Percentiles rank a stretch among this genome's conserved stretches.
phyloP scores from a whole-genome alignment of 2,329 filamentous ascomycete species.

The Claviceps sp. region DNA sequence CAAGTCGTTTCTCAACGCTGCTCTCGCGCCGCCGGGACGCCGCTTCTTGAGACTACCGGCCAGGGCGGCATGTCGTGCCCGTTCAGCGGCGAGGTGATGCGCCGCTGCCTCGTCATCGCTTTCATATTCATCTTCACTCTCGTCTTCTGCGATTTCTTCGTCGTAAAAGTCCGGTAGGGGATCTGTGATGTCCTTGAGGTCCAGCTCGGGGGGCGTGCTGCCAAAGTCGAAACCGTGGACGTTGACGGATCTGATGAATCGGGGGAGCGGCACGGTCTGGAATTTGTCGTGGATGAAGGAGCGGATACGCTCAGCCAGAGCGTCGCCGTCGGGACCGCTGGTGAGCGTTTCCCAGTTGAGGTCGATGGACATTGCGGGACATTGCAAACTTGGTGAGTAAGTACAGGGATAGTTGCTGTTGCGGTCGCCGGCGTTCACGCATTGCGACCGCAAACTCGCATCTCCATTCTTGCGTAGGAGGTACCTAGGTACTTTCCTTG shows the following conservation, averaged over 20 bases:
- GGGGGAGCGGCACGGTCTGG: conserved; percentile 77
- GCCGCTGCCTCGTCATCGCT: conserved; percentile 23
- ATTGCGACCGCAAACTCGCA: no score
- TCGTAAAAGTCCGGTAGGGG: conserved; percentile 96
- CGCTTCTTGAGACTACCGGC: conserved; percentile 5
- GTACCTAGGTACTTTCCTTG: no score
- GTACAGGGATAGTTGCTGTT: no score
- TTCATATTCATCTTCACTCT: conserved; percentile 13
- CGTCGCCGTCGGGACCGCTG: conserved; percentile 72
- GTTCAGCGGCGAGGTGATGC: conserved; percentile 10
- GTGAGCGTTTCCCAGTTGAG: conserved; percentile 94
- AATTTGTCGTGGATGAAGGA: conserved; percentile 93
- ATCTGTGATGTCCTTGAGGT: conserved; percentile 94
- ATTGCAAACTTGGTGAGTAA: neutral
- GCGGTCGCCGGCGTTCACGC: no score
- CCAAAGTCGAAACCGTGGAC: conserved; percentile 94
- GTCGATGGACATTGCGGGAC: conserved; percentile 73
- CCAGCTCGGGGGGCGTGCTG: conserved; percentile 64
- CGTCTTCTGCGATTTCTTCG: conserved; percentile 47
- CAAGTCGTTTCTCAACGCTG: conserved; percentile 21
- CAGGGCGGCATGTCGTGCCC: conserved; percentile 1
- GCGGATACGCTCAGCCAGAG: conserved; percentile 74
- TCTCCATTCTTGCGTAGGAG: no score
- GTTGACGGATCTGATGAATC: conserved; percentile 92
- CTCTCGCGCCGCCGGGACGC: conserved; percentile 15